Percentiles rank a stretch among this genome's conserved stretches.
These are phyloP conservation scores for Vicia sativa DNA, from an alignment of 306 rosid genomes.

Conservation along the genomic window DNA sequence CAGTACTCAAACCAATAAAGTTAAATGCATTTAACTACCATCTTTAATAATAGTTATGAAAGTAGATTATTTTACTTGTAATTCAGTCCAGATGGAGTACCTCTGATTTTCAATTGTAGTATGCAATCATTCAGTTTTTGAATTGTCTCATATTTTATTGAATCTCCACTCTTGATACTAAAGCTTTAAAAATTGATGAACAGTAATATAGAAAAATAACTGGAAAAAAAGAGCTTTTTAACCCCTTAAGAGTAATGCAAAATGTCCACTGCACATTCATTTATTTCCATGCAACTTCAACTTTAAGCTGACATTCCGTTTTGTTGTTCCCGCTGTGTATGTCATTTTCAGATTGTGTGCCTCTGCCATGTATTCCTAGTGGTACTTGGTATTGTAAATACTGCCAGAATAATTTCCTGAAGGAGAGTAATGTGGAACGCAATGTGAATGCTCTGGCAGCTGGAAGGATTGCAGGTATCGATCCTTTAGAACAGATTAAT, in stretches of 20 bases:
- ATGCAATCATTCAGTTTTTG: neutral
- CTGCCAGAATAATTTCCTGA: slow-evolving; percentile 67
- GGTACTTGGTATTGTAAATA: slow-evolving; percentile 90
- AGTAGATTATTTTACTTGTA: neutral
- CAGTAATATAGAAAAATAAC: neutral
- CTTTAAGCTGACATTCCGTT: neutral
- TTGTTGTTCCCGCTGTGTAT: neutral
- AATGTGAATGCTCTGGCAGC: slow-evolving; percentile 78
- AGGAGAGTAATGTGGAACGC: slow-evolving; percentile 62
- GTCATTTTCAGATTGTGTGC: slow-evolving; percentile 71
- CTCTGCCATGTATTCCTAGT: slow-evolving; percentile 59
- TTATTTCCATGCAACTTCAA: slow-evolving; percentile 10
- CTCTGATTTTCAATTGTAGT: neutral
- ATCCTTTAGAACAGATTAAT: slow-evolving; percentile 72
- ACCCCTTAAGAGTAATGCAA: neutral
- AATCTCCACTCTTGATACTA: neutral
- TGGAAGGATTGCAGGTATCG: slow-evolving; percentile 80
- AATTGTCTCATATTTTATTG: neutral
- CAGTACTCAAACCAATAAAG: no score
- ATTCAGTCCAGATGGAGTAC: neutral
- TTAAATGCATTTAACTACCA: neutral
- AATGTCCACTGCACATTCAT: neutral
- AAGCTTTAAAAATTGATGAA: neutral
- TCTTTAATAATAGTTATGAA: neutral
- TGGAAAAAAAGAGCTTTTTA: neutral